Conservation (phyloP, 2,329 filamentous ascomycete species). For the Metarhizium album region DNA sequence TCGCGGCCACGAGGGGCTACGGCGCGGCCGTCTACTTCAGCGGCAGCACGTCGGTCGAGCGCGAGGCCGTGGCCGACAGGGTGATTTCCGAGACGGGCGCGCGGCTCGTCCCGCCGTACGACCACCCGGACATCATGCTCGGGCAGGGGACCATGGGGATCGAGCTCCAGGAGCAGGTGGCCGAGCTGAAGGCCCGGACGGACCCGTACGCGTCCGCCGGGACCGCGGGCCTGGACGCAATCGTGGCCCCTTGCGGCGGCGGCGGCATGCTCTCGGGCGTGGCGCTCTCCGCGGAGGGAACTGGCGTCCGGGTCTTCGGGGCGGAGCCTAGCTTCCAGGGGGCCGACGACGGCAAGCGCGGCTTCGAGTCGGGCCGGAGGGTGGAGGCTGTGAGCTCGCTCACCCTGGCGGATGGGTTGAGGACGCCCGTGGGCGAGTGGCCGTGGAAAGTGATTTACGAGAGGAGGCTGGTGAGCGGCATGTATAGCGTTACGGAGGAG, state of each 20-base stretch:
- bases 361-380: conserved; percentile 52
- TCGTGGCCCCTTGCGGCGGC: conserved; percentile 78
- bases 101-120: conserved; percentile 77
- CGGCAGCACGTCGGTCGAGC: conserved; percentile 68
- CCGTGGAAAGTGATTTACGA: conserved; percentile 74
- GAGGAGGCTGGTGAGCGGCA: conserved; percentile 53
- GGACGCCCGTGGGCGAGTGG: conserved; percentile 66
- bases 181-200: conserved; percentile 25
- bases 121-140: conserved; percentile 83
- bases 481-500: conserved; percentile 67
- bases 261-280: conserved; percentile 81
- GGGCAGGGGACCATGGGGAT: conserved; percentile 86
- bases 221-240: conserved; percentile 43
- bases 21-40: conserved; percentile 71
- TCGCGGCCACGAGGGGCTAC: conserved; percentile 69
- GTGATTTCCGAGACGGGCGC: conserved; percentile 65
- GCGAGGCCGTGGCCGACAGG: conserved; percentile 63
- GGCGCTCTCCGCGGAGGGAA: conserved; percentile 63
- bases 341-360: conserved; percentile 70
- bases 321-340: conserved; percentile 76
- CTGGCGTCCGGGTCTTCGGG: conserved; percentile 68
- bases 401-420: conserved; percentile 80
- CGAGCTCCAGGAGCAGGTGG: conserved; percentile 69
- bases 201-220: conserved; percentile 1
- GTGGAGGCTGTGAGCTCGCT: conserved; percentile 60